Percentiles rank a stretch among this genome's conserved stretches.
These are phyloP conservation scores for Eimeria falciformis DNA, from an alignment of 169 alveolate genomes.

Conservation along the genomic window DNA sequence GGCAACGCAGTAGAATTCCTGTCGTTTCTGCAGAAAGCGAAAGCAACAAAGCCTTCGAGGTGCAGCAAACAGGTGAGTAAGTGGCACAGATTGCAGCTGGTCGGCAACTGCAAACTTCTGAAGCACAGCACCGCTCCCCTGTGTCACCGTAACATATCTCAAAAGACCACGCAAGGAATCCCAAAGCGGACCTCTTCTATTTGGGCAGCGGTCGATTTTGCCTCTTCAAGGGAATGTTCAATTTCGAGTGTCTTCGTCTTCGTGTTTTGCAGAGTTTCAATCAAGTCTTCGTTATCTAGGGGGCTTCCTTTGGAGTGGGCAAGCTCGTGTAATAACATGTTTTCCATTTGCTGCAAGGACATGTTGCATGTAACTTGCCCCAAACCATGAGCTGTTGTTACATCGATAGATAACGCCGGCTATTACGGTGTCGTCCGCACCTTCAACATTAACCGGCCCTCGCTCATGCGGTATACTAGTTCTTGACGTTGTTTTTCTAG, in stretches of 20 bases:
- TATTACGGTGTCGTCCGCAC: slow-evolving; percentile 1
- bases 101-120: background rate
- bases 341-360: slow-evolving; percentile 87
- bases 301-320: slow-evolving; percentile 94
- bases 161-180: background rate
- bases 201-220: slow-evolving; percentile 92
- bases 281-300: slow-evolving; percentile 93
- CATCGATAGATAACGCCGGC: background rate
- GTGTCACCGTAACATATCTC: background rate
- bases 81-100: too few relatives aligned
- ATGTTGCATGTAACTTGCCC: too few relatives aligned
- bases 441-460: slow-evolving; percentile 90
- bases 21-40: slow-evolving; percentile 63
- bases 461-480: slow-evolving; percentile 92
- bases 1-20: slow-evolving; percentile 80
- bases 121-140: background rate
- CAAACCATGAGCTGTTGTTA: too few relatives aligned
- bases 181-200: slow-evolving; percentile 84
- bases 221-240: slow-evolving; percentile 91
- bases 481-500: slow-evolving; percentile 92
- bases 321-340: slow-evolving; percentile 91
- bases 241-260: slow-evolving; percentile 93
- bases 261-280: slow-evolving; percentile 92
- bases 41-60: background rate
- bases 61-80: background rate